phyloP scores from a whole-genome alignment of 176 grass and related monocot genomes.

The Leersia perrieri region DNA sequence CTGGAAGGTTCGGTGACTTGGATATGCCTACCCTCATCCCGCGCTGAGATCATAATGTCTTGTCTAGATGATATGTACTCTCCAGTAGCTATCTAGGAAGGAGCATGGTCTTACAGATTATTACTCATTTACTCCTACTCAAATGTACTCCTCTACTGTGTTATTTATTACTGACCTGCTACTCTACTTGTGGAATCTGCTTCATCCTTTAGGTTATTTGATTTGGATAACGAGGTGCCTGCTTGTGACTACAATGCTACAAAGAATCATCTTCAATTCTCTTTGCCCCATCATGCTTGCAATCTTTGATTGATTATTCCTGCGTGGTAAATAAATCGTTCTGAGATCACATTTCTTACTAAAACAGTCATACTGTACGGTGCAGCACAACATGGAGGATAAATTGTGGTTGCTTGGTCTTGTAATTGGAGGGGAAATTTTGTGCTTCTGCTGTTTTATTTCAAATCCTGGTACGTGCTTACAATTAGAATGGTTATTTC shows the following conservation, averaged over 20 bases:
- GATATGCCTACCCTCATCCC: too few relatives aligned
- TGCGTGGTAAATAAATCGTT: neutral
- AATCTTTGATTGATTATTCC: neutral
- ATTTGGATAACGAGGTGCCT: neutral
- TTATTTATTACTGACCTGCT: too few relatives aligned
- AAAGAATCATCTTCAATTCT: neutral
- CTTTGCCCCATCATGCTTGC: neutral
- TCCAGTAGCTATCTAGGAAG: too few relatives aligned
- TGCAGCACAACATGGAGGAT: neutral
- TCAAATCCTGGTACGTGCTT: neutral
- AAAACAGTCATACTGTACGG: neutral
- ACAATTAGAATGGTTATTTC: neutral
- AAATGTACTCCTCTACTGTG: too few relatives aligned
- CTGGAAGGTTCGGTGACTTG: too few relatives aligned
- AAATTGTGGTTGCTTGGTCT: neutral
- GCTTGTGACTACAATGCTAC: neutral
- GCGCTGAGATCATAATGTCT: too few relatives aligned
- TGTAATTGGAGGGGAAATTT: neutral
- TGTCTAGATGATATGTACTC: too few relatives aligned
- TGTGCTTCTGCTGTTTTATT: neutral
- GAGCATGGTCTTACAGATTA: too few relatives aligned
- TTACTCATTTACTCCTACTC: too few relatives aligned
- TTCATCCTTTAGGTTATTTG: too few relatives aligned
- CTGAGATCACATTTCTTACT: neutral
- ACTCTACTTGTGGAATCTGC: too few relatives aligned